phyloP scores from a whole-genome alignment of 139 green algal genomes.

The Tetraselmis chui region DNA sequence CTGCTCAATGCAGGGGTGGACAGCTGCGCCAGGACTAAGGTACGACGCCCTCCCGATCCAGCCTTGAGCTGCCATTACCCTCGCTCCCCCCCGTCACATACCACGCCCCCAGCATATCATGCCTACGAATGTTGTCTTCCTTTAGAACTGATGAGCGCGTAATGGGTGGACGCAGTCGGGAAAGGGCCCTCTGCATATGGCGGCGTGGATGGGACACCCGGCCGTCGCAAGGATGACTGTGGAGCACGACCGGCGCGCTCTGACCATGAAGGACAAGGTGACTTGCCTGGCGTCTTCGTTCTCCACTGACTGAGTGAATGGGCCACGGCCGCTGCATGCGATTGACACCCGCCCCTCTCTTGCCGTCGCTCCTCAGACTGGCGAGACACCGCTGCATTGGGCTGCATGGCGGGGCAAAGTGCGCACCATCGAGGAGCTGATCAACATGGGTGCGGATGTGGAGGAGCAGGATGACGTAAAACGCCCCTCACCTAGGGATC shows the following conservation, averaged over 20 bases:
- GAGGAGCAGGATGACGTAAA: neutral
- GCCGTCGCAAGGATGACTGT: neutral
- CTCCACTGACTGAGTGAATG: no score
- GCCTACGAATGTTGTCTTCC: no score
- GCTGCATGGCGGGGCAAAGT: neutral
- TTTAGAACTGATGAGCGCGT: no score
- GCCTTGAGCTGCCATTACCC: neutral
- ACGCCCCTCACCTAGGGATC: no score
- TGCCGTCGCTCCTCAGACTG: no score
- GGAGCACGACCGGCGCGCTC: neutral
- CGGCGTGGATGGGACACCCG: neutral
- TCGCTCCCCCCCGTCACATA: neutral
- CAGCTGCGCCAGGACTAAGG: neutral
- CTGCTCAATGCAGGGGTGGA: neutral
- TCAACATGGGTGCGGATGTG: neutral
- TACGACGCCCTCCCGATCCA: neutral
- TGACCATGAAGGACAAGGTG: neutral
- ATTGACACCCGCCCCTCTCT: no score
- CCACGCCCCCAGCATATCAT: neutral
- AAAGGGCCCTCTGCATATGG: neutral
- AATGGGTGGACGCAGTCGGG: neutral
- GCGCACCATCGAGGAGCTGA: neutral
- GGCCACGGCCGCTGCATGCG: no score
- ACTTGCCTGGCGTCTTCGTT: no score
- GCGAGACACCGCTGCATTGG: neutral